phyloP scores from a whole-genome alignment of 768 basidiomycete species.

The Podaxis sp. region DNA sequence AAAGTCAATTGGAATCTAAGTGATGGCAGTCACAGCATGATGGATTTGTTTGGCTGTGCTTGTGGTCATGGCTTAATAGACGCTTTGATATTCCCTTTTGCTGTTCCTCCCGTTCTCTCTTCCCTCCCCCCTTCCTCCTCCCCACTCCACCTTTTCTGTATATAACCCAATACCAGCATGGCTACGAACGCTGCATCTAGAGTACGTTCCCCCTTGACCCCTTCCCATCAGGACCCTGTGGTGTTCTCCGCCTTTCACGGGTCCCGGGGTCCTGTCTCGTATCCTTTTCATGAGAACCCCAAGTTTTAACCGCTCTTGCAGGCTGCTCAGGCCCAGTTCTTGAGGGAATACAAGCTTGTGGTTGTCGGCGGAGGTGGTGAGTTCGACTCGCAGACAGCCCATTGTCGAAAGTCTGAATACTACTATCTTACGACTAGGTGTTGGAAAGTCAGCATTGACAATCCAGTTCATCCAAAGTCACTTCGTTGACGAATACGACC shows the following conservation, averaged over 20 bases:
- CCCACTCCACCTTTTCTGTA: constrained; percentile 15
- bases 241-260: constrained; percentile 1
- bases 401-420: not conserved
- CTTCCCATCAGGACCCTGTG: not conserved
- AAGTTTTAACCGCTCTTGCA: constrained; percentile 16
- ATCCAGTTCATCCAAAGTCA: constrained; percentile 98
- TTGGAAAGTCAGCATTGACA: constrained; percentile 83
- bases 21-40: constrained; percentile 9
- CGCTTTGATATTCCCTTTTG: constrained; percentile 13
- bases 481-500: constrained; percentile 92
- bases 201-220: constrained; percentile 9
- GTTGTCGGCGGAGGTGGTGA: constrained; percentile 97
- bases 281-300: constrained; percentile 6
- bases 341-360: constrained; percentile 97
- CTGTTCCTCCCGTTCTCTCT: constrained; percentile 11
- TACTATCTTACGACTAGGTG: constrained; percentile 31
- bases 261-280: constrained; percentile 2
- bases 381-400: constrained; percentile 7
- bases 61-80: constrained; percentile 8
- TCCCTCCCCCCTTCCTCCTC: constrained; percentile 11
- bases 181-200: constrained; percentile 12
- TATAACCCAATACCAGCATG: constrained; percentile 5
- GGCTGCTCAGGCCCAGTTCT: constrained; percentile 69
- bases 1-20: not conserved
- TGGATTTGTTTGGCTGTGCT: constrained; percentile 21